Conservation (phyloP, 148 eudicot species). For the Diospyros lotus region DNA sequence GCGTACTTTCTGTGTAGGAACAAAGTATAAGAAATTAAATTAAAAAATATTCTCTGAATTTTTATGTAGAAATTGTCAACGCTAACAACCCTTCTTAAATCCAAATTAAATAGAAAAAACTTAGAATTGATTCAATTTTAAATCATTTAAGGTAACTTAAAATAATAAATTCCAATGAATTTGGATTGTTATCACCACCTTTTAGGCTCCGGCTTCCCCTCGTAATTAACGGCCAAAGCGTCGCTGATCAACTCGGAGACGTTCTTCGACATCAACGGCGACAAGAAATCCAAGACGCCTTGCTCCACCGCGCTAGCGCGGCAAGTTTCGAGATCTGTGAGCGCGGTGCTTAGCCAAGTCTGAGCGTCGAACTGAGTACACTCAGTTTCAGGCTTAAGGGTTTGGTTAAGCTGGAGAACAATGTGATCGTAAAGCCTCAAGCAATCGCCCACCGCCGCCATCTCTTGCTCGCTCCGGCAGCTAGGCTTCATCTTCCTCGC, state of each 20-base stretch:
- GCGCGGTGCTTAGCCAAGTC: slow-evolving; percentile 25
- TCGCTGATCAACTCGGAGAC: slow-evolving; percentile 50
- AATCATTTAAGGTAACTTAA: too few species aligned
- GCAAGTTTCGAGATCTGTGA: slow-evolving; percentile 34
- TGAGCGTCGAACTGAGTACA: slow-evolving; percentile 6
- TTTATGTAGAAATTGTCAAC: too few species aligned
- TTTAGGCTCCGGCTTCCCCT: background rate
- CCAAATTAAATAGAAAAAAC: too few species aligned
- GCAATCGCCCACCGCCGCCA: slow-evolving; percentile 58
- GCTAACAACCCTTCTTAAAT: too few species aligned
- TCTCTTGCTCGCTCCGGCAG: slow-evolving; percentile 35
- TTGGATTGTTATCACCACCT: too few species aligned
- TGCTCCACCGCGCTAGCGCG: slow-evolving; percentile 23
- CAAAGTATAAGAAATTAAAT: too few species aligned
- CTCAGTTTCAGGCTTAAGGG: slow-evolving; percentile 4
- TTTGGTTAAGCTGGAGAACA: slow-evolving; percentile 35
- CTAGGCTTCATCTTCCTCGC: slow-evolving; percentile 23
- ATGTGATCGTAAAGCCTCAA: slow-evolving; percentile 44
- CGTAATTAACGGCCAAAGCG: slow-evolving; percentile 34
- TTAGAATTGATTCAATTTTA: too few species aligned
- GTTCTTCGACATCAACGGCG: slow-evolving; percentile 28
- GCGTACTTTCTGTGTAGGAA: background rate
- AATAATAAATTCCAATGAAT: too few species aligned
- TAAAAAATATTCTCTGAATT: too few species aligned
- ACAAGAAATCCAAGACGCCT: slow-evolving; percentile 22